A percentile compares a stretch with the other conserved stretches of the same genome.
Evolutionary conservation across 2,329 filamentous ascomycete species (phyloP).

Genomic region (Clarireedia paspali): DNA sequence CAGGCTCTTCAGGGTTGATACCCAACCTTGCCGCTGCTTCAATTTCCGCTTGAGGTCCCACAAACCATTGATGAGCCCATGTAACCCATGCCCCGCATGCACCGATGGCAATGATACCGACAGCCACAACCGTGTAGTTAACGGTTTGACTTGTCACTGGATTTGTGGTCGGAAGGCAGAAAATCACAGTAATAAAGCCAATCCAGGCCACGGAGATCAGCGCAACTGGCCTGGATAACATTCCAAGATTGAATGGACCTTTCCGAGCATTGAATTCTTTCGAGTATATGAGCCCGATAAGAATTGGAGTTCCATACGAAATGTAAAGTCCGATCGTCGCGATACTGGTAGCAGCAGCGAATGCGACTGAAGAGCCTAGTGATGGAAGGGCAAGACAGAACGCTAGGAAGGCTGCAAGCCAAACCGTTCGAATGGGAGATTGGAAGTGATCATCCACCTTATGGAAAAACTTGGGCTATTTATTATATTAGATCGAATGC

Average conservation of each 20-base stretch:
- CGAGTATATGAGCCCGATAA: slow-evolving; percentile 46
- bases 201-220: slow-evolving; percentile 44
- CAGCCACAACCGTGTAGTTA: slow-evolving; percentile 52
- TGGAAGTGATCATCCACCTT: slow-evolving; percentile 42
- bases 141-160: slow-evolving; percentile 48
- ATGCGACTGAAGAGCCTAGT: slow-evolving; percentile 47
- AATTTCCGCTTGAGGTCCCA: slow-evolving; percentile 46
- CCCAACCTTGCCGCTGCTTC: slow-evolving; percentile 41
- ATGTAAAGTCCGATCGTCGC: slow-evolving; percentile 52
- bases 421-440: slow-evolving; percentile 45
- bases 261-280: slow-evolving; percentile 41
- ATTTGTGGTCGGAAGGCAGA: slow-evolving; percentile 48
- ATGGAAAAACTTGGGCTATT: slow-evolving; percentile 43
- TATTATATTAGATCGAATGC: background rate
- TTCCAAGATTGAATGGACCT: slow-evolving; percentile 46
- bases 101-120: slow-evolving; percentile 46
- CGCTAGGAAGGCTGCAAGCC: slow-evolving; percentile 45
- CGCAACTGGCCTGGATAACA: slow-evolving; percentile 40
- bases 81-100: slow-evolving; percentile 42
- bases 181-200: slow-evolving; percentile 46
- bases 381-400: slow-evolving; percentile 49
- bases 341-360: slow-evolving; percentile 50
- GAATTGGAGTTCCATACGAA: slow-evolving; percentile 49
- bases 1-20: slow-evolving; percentile 33
- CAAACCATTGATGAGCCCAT: slow-evolving; percentile 48